These are phyloP conservation scores for Globisporangium okanoganense DNA, from an alignment of 352 stramenopile genomes.

Conservation along the genomic window DNA sequence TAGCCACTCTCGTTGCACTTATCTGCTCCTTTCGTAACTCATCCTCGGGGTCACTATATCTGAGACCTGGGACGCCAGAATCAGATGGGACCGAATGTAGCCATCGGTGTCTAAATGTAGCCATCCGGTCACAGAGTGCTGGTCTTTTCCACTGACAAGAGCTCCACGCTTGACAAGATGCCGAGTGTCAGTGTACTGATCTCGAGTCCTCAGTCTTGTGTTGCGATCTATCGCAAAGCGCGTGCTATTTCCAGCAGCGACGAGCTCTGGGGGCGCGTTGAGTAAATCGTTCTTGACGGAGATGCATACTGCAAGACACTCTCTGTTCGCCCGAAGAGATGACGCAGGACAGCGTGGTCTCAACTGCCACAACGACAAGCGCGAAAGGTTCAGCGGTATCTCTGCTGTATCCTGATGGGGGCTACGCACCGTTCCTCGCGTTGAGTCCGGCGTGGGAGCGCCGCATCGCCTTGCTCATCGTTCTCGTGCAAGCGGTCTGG, in stretches of 20 bases:
- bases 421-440: not conserved
- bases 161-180: not conserved
- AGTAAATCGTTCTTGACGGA: too few species aligned
- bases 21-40: too few species aligned
- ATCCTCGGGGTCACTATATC: not conserved
- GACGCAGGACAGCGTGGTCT: not conserved
- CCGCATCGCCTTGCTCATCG: constrained; percentile 13
- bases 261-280: too few species aligned
- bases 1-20: too few species aligned
- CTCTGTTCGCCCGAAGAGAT: not conserved
- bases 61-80: not conserved
- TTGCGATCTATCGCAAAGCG: too few species aligned
- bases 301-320: too few species aligned
- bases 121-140: not conserved
- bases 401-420: not conserved
- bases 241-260: too few species aligned
- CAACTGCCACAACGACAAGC: not conserved
- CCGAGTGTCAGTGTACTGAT: too few species aligned
- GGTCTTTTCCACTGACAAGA: not conserved
- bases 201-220: too few species aligned
- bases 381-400: not conserved
- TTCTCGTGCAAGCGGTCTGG: constrained; percentile 27
- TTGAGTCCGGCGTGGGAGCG: constrained; percentile 14
- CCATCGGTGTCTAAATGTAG: constrained; percentile 4
- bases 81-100: not conserved